Evolutionary conservation across 2,329 filamentous ascomycete genomes (phyloP), one percentile per base, ranked within the genome.

Genomic region (Immersiporthe knoxdaviesiana): DNA sequence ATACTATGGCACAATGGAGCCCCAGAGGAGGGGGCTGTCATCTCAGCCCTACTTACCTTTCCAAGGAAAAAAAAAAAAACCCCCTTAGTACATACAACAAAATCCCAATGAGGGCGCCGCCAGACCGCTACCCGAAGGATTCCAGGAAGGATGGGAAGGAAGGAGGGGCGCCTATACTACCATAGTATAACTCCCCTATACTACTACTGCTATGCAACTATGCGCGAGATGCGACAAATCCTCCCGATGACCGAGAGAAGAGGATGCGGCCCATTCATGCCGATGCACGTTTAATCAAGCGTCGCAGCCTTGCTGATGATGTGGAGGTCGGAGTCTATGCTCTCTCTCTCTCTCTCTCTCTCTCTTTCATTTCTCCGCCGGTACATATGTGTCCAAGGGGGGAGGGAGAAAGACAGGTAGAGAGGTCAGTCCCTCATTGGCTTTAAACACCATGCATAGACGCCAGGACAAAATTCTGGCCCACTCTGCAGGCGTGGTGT

Each of bases 31-130:
- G 63, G n/a, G 65, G 67, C 67, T 67, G 60, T 39, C 37, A 65
- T 56, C 64, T 69, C 69, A 71, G 69, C 69, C 69, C 64, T 69
- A 69, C 52, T 24, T 41, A 69, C 52, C 41, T 41, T 47, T n/a
- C 24, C 4, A 35, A 8, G 35, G n/a, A n/a, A n/a, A n/a, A n/a
- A n/a, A n/a, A 32, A 27, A n/a, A 10, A n/a, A n/a, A 47, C 44
- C 44, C 44, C 14, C 35, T 8, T 35, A 4, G 4, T 35, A 3
- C 21, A 50, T 58, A 59, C 54, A n/a, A n/a, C 44, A 47, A 44
- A 8, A 10, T 47, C 21, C 21, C 18, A 10, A 11, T 21, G 4
- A 21, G 21, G 44, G 18, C 44, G 44, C n/a, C 18, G 18, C 56
- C 56, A 59, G 56, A 37, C 32, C 56, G 30, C 30, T 59, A 59